Conservation (phyloP, 257 asterid species). For the Handroanthus guayacan region DNA sequence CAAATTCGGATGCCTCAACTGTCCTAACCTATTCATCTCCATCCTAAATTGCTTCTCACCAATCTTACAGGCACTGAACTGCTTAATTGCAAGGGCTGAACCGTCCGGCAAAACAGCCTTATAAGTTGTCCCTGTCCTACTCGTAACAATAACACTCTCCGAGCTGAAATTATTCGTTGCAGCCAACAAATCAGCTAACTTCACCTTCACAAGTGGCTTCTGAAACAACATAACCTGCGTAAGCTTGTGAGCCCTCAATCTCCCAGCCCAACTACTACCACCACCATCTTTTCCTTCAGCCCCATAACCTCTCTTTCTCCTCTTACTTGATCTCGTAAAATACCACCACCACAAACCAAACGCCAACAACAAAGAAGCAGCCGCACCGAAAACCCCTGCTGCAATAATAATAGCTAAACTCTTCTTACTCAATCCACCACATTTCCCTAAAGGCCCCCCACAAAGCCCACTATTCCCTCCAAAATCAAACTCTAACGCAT, state of each 20-base stretch:
- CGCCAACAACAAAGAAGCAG: conserved; percentile 54
- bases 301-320: conserved; percentile 43
- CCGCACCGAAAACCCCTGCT: conserved; percentile 63
- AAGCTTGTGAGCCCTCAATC: conserved; percentile 55
- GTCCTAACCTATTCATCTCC: conserved; percentile 72
- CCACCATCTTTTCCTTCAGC: conserved; percentile 42
- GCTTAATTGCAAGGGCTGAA: conserved; percentile 63
- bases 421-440: conserved; percentile 53
- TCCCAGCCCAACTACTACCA: conserved; percentile 46
- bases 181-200: conserved; percentile 58
- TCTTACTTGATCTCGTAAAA: conserved; percentile 40
- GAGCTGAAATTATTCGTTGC: conserved; percentile 54
- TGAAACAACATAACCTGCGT: conserved; percentile 68
- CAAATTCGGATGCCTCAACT: conserved; percentile 74
- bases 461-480: conserved; percentile 60
- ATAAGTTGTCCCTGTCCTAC: conserved; percentile 63
- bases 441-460: conserved; percentile 50
- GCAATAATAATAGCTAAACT: conserved; percentile 54
- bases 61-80: conserved; percentile 54
- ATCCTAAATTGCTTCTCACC: conserved; percentile 64
- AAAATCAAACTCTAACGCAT: conserved; percentile 37
- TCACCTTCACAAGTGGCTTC: conserved; percentile 67
- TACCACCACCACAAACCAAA: conserved; percentile 73
- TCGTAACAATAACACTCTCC: conserved; percentile 48
- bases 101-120: conserved; percentile 68